Base-by-base conservation (phyloP, 2,329 filamentous ascomycete species). In the Didymella segeticola region DNA sequence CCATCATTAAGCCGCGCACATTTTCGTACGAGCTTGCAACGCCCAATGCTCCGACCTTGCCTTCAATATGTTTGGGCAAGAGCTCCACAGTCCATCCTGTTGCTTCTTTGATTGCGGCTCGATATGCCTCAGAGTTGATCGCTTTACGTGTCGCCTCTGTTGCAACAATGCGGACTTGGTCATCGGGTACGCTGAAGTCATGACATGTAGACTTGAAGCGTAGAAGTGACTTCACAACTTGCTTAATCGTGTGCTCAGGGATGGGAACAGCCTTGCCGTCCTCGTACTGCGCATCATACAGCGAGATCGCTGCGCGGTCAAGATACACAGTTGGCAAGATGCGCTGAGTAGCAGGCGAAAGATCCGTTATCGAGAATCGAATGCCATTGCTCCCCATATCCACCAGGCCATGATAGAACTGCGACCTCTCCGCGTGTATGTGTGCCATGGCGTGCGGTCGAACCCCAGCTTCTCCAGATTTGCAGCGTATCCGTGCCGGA, bases 141-240 rank as follows among this genome's bases (percentile, higher is more conserved):
- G 93, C 91, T 20, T 86, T 90, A 37, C 93, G 86, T 71, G 93
- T 95, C 4, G 93, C 93, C 74, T 96, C 93, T 0, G 93, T 97
- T 17, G 92, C 93, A 34, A 97, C 84, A 9, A 96, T 84, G 17
- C 84, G 83, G 55, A 93, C 84, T 59, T 92, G 86, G 27, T 75
- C 63, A 0, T 79, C 70, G 0, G 85, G 85, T 0, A 96, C 90
- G 15, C 81, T 80, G 68, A 90, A 91, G 53, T 87, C 83, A 48
- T 80, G 70, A 53, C 91, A 93, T 45, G 89, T 88, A 22, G 78
- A 79, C 56, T 85, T 85, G 78, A 96, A 96, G 23, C 86, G 85
- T 19, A 83, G 77, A 10, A 96, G 77, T 2, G 86, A 85, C 26
- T 82, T 75, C 5, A 90, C 77, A 10, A 96, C 90, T n/a, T 81